Evolutionary conservation across 176 grass and related monocot species (phyloP).

Genomic region (Aegilops bicornis): DNA sequence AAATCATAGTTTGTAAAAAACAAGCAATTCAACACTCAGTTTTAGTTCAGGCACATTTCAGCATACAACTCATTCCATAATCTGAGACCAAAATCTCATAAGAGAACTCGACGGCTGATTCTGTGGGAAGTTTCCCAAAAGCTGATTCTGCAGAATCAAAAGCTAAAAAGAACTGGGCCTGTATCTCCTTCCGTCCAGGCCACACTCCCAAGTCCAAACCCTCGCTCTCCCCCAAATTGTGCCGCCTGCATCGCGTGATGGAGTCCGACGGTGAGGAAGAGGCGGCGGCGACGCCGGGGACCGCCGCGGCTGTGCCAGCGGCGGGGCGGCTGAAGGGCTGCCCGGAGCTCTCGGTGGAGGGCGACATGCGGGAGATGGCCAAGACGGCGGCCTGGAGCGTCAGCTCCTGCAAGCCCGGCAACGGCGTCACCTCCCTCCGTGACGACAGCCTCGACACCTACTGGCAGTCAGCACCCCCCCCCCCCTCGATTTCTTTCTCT

Average conservation of each 20-base stretch:
- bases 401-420: conserved; percentile 90
- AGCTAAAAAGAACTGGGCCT: too few relatives aligned
- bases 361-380: conserved; percentile 72
- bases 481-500: background rate
- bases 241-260: conserved; percentile 16
- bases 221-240: background rate
- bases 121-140: too few relatives aligned
- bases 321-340: conserved; percentile 53
- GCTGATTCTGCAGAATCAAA: too few relatives aligned
- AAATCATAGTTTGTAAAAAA: too few relatives aligned
- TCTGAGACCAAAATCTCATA: too few relatives aligned
- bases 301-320: background rate
- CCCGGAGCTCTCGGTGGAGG: conserved; percentile 55
- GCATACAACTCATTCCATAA: too few relatives aligned
- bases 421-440: conserved; percentile 75
- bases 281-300: conserved; percentile 28
- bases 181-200: background rate
- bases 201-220: background rate
- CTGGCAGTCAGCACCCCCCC: conserved; percentile 48
- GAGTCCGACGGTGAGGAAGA: conserved; percentile 93
- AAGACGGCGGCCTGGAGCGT: conserved; percentile 93
- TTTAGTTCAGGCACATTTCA: too few relatives aligned
- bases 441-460: conserved; percentile 84
- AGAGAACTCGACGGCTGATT: too few relatives aligned
- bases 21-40: too few relatives aligned